Evolutionary conservation across 2,329 filamentous ascomycete genomes (phyloP), one percentile per base, ranked within the genome.

Genomic region (Fonsecaea monophora): DNA sequence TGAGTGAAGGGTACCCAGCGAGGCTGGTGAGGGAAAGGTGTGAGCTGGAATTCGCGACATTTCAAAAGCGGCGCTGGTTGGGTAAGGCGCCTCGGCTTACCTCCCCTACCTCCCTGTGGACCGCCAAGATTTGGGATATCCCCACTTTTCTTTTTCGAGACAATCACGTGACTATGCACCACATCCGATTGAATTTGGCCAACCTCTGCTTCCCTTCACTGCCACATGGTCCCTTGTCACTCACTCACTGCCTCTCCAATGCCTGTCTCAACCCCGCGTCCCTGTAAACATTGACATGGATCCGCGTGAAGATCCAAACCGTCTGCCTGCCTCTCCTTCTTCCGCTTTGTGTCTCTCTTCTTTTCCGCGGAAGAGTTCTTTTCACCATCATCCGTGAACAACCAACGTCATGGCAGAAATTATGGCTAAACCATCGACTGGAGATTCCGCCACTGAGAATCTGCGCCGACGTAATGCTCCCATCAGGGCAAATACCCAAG

Each of bases 401-500:
- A 13, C 59, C 38, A 53, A 13, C 35, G 15, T 34, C 37, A 54
- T 53, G 45, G 54, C 32, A 9, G 59, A 61, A 42, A 53, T 35
- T 4, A 67, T 67, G 65, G 59, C 57, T 37, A 63, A 50, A 38
- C 50, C 60, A 10, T 32, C 69, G 56, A 53, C 68, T 61, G 42
- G n/a, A 9, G 63, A 70, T 21, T 54, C 66, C 12, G 66, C 60
- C 4, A 55, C 62, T 66, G 75, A 79, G 71, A 81, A 80, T 61
- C 79, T 86, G 64, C 81, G 83, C 57, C 82, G 85, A 75, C 79
- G 84, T 72, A 79, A 76, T 73, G 74, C 77, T 15, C 76, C 77
- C 10, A 72, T 77, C 50, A 73, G 77, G 60, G 75, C 77, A 5
- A 62, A 67, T 40, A 75, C 76, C 61, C 70, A 75, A 61, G 77